phyloP scores from a whole-genome alignment of 345 rosid genomes.

The Eutrema japonicum region DNA sequence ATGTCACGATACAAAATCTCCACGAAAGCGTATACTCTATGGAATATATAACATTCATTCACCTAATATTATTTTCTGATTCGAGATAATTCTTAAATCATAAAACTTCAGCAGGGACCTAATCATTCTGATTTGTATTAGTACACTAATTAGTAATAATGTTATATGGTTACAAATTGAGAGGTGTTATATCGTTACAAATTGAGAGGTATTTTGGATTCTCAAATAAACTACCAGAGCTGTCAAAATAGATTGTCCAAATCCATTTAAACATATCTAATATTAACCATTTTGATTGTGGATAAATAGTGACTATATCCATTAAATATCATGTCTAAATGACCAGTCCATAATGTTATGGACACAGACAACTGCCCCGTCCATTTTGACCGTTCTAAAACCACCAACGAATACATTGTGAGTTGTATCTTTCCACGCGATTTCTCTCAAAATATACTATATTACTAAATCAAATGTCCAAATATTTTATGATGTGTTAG shows the following conservation, averaged over 20 bases:
- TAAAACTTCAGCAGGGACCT: background rate
- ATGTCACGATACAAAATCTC: constrained; percentile 22
- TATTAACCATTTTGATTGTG: too few species aligned
- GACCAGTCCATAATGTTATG: too few species aligned
- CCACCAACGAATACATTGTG: constrained; percentile 24
- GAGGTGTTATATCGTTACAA: background rate
- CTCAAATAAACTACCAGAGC: too few species aligned
- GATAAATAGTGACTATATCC: too few species aligned
- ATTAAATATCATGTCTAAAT: too few species aligned
- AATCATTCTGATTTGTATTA: constrained; percentile 5
- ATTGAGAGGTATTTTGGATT: background rate
- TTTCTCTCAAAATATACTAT: background rate
- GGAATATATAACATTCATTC: background rate
- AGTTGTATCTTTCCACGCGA: background rate
- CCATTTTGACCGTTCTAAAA: too few species aligned
- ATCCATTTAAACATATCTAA: too few species aligned
- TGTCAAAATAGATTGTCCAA: too few species aligned
- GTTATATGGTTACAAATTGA: background rate
- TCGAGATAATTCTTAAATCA: background rate
- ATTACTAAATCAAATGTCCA: constrained; percentile 18
- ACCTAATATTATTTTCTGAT: background rate
- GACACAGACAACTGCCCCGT: too few species aligned
- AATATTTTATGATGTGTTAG: constrained; percentile 7
- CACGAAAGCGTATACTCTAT: constrained; percentile 7
- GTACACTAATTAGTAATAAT: background rate